These are phyloP conservation scores for Coemansia asiatica DNA, from an alignment of 192 early-diverging fungal species.

Conservation along the genomic window DNA sequence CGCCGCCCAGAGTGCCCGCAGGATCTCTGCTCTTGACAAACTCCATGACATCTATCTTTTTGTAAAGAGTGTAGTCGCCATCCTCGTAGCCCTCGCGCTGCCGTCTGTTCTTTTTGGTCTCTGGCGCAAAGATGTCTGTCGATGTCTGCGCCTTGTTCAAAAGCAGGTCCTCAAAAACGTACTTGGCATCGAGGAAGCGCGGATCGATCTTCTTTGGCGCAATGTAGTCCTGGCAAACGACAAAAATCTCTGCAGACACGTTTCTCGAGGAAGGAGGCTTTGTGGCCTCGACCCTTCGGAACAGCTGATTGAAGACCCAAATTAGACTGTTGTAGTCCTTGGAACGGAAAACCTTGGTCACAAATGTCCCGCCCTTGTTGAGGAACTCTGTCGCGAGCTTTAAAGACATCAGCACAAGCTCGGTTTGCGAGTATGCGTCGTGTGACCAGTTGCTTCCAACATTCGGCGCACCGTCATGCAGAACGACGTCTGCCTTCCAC, in stretches of 20 bases:
- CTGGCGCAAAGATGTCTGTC: slow-evolving; percentile 86
- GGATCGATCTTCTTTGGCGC: slow-evolving; percentile 96
- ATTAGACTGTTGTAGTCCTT: slow-evolving; percentile 99
- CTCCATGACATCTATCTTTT: slow-evolving; percentile 69
- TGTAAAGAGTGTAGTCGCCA: slow-evolving; percentile 88
- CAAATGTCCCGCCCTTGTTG: slow-evolving; percentile 87
- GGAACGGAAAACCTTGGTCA: slow-evolving; percentile 98
- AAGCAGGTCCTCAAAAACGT: slow-evolving; percentile 92
- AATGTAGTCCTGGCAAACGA: slow-evolving; percentile 90
- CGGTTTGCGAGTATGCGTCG: slow-evolving; percentile 95
- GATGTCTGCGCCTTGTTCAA: slow-evolving; percentile 54
- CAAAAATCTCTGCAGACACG: slow-evolving; percentile 99
- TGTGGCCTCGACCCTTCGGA: slow-evolving; percentile 95
- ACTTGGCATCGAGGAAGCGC: slow-evolving; percentile 85
- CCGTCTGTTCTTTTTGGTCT: slow-evolving; percentile 76
- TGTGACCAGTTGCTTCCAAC: slow-evolving; percentile 95
- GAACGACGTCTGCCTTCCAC: slow-evolving; percentile 97
- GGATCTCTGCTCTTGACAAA: slow-evolving; percentile 81
- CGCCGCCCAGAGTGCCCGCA: slow-evolving; percentile 71
- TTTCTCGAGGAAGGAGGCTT: slow-evolving; percentile 97
- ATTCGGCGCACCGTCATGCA: slow-evolving; percentile 99
- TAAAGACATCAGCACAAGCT: slow-evolving; percentile 86
- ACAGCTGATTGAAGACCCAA: slow-evolving; percentile 98
- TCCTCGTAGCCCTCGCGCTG: slow-evolving; percentile 97
- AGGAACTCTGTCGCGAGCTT: slow-evolving; percentile 95